Conservation (phyloP, 2,329 filamentous ascomycete species). For the Botrytis hyacinthi region DNA sequence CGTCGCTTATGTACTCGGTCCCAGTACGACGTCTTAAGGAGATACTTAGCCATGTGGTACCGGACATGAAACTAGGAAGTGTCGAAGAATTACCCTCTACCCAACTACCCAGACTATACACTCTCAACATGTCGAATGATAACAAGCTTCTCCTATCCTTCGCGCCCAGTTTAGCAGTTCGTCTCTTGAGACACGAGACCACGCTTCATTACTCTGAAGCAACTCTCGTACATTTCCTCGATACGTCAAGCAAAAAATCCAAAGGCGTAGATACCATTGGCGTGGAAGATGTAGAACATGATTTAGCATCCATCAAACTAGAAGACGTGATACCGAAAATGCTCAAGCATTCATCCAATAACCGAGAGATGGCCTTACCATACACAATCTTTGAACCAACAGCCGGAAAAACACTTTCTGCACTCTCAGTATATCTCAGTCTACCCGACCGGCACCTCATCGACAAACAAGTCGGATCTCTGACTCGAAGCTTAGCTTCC, state of each 20-base stretch:
- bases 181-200: constrained; percentile 37
- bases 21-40: constrained; percentile 37
- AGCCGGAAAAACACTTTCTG: constrained; percentile 32
- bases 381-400: constrained; percentile 36
- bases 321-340: constrained; percentile 33
- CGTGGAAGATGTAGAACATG: neutral
- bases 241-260: constrained; percentile 21
- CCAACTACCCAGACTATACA: constrained; percentile 37
- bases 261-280: neutral
- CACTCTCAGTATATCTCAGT: constrained; percentile 33
- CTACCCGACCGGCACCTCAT: constrained; percentile 30
- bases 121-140: constrained; percentile 36
- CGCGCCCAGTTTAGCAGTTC: constrained; percentile 33
- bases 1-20: constrained; percentile 36
- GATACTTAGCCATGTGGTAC: constrained; percentile 34
- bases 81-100: constrained; percentile 37
- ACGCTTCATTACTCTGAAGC: constrained; percentile 37
- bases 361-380: constrained; percentile 36
- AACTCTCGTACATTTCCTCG: constrained; percentile 33
- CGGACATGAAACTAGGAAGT: constrained; percentile 32
- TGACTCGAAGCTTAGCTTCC: constrained; percentile 34
- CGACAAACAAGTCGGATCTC: constrained; percentile 35
- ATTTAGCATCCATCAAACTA: constrained; percentile 19
- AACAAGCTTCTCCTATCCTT: constrained; percentile 34
- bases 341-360: constrained; percentile 37